These are phyloP conservation scores for Pyrenophora teres DNA, from an alignment of 2,329 filamentous ascomycete species.

Conservation along the genomic window DNA sequence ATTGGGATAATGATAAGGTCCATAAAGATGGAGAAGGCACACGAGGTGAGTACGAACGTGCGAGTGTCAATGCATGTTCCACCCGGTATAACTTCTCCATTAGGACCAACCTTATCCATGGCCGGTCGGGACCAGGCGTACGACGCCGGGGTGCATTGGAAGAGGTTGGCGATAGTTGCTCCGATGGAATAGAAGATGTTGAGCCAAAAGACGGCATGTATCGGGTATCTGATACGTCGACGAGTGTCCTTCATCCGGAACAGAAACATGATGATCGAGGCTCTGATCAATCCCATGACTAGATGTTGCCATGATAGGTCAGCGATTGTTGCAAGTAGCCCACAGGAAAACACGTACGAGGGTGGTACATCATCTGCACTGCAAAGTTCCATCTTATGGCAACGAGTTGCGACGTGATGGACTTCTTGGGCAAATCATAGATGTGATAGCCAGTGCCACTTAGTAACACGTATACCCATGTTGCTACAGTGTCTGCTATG, in stretches of 20 bases:
- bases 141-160: constrained; percentile 42
- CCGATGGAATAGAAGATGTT: constrained; percentile 43
- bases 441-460: constrained; percentile 42
- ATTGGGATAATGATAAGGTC: constrained; percentile 49
- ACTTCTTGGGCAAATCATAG: constrained; percentile 38
- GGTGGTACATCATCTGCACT: constrained; percentile 47
- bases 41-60: constrained; percentile 42
- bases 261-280: constrained; percentile 47
- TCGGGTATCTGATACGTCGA: constrained; percentile 32
- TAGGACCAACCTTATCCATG: constrained; percentile 37
- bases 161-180: constrained; percentile 42
- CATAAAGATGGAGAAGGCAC: constrained; percentile 44
- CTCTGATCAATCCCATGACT: constrained; percentile 44
- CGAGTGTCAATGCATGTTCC: constrained; percentile 43
- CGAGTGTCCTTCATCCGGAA: constrained; percentile 45
- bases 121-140: constrained; percentile 37
- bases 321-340: background rate
- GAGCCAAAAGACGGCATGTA: constrained; percentile 43
- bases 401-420: constrained; percentile 32
- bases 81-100: constrained; percentile 32
- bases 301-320: background rate
- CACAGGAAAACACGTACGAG: constrained; percentile 13
- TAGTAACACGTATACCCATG: constrained; percentile 36
- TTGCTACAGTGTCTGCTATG: constrained; percentile 28
- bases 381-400: constrained; percentile 42